A percentile compares a stretch with the other conserved stretches of the same genome.
These are phyloP conservation scores for Gliomastix tumulicola DNA, from an alignment of 2,329 filamentous ascomycete genomes.

Conservation along the genomic window DNA sequence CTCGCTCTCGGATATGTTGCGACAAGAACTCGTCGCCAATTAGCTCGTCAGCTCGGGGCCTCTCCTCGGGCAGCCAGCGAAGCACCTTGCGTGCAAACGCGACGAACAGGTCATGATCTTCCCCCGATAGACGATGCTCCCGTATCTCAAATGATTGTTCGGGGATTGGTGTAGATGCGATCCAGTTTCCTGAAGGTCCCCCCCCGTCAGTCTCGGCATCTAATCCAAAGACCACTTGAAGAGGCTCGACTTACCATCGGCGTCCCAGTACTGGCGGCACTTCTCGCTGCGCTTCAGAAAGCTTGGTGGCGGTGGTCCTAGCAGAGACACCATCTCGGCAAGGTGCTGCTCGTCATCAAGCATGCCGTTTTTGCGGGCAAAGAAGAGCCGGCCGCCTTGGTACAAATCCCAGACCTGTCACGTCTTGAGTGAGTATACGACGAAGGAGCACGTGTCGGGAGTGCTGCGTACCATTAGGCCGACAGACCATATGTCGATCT, in stretches of 20 bases:
- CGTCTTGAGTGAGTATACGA: background rate
- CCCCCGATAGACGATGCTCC: constrained; percentile 11
- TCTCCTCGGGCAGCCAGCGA: constrained; percentile 13
- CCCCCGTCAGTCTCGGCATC: too few species aligned
- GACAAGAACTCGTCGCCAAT: constrained; percentile 6
- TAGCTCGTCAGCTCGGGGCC: constrained; percentile 10
- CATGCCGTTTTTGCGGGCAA: constrained; percentile 9
- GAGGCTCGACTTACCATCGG: constrained; percentile 10
- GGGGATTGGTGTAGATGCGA: constrained; percentile 13
- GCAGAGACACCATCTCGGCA: constrained; percentile 25
- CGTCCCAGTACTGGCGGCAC: constrained; percentile 12
- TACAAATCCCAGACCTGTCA: constrained; percentile 21
- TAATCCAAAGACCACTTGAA: too few species aligned
- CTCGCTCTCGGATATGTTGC: too few species aligned
- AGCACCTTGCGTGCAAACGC: constrained; percentile 11
- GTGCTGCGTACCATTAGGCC: constrained; percentile 16
- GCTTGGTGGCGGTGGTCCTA: constrained; percentile 23
- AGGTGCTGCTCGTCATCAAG: constrained; percentile 18
- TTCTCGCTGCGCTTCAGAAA: constrained; percentile 21
- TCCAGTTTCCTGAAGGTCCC: constrained; percentile 15
- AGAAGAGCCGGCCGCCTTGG: constrained; percentile 19
- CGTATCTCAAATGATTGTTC: constrained; percentile 13
- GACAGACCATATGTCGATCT: constrained; percentile 26
- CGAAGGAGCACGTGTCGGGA: background rate
- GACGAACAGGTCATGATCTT: constrained; percentile 11